Conservation (phyloP, 2,329 filamentous ascomycete genomes). For the Xylaria sp. region DNA sequence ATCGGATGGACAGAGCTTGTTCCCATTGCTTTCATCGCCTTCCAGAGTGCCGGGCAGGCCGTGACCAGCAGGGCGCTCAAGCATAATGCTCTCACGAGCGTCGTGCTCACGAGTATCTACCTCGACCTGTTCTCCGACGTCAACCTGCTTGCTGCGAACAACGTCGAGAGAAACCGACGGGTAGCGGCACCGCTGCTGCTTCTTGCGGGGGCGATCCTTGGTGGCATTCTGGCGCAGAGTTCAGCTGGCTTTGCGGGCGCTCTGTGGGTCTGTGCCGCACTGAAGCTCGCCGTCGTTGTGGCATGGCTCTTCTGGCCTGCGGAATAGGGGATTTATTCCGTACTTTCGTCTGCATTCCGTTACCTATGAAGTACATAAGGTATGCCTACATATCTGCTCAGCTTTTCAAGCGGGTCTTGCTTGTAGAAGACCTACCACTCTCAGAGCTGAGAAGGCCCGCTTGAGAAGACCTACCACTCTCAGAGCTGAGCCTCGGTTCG, state of each 20-base stretch:
- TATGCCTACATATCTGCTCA: too few relatives aligned
- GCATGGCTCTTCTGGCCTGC: slow-evolving; percentile 58
- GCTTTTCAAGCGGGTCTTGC: too few relatives aligned
- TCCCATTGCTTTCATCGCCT: slow-evolving; percentile 64
- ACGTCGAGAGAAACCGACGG: slow-evolving; percentile 48
- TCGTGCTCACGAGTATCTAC: slow-evolving; percentile 76
- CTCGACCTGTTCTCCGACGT: slow-evolving; percentile 71
- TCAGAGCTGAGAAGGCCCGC: too few relatives aligned
- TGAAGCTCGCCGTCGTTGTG: slow-evolving; percentile 53
- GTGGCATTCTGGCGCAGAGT: slow-evolving; percentile 46
- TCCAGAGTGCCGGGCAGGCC: slow-evolving; percentile 74
- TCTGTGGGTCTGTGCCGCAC: slow-evolving; percentile 52
- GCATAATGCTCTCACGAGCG: slow-evolving; percentile 67
- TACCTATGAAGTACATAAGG: not conserved
- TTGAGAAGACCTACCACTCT: too few relatives aligned
- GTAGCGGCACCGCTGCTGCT: slow-evolving; percentile 46
- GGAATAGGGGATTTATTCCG: slow-evolving; percentile 29
- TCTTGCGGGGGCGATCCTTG: slow-evolving; percentile 45
- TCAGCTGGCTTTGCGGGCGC: slow-evolving; percentile 46
- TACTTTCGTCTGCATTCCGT: not conserved
- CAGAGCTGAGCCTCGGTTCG: too few relatives aligned
- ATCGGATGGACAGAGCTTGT: slow-evolving; percentile 56
- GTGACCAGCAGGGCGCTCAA: slow-evolving; percentile 66
- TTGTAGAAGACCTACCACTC: too few relatives aligned
- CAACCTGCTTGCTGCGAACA: slow-evolving; percentile 40